Conservation (phyloP, 2,329 filamentous ascomycete species). For the Incumbomyces lentus region DNA sequence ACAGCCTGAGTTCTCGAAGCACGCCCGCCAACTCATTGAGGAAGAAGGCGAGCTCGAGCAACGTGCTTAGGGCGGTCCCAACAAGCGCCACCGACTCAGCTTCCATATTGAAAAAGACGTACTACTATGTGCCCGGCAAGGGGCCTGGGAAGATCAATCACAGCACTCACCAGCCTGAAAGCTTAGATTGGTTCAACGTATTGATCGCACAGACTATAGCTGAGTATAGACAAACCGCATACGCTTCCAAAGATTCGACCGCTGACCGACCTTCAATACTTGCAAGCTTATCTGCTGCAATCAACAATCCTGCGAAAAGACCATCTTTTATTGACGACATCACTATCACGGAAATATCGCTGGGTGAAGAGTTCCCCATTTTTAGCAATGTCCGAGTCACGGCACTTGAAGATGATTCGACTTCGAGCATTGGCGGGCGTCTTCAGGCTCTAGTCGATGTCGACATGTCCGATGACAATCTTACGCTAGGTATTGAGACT, state of each 20-base stretch:
- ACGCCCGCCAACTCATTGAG: constrained; percentile 33
- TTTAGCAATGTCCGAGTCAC: constrained; percentile 97
- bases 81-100: constrained; percentile 73
- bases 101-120: constrained; percentile 82
- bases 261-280: constrained; percentile 54
- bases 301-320: constrained; percentile 78
- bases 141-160: constrained; percentile 31
- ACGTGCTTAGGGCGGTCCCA: constrained; percentile 61
- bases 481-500: constrained; percentile 89
- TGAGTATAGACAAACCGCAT: constrained; percentile 84
- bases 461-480: constrained; percentile 80
- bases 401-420: constrained; percentile 50
- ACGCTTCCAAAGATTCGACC: constrained; percentile 62
- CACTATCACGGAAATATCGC: constrained; percentile 79
- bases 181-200: constrained; percentile 98
- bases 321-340: constrained; percentile 93
- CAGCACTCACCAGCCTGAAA: constrained; percentile 88
- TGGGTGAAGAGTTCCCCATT: constrained; percentile 96
- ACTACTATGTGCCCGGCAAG: constrained; percentile 60
- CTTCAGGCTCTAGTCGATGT: constrained; percentile 95
- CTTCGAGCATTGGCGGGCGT: constrained; percentile 53
- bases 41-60: constrained; percentile 48
- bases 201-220: constrained; percentile 92
- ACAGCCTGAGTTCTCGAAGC: constrained; percentile 27
- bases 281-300: constrained; percentile 66